Base-by-base conservation (phyloP, 2,329 filamentous ascomycete species). In the Hirsutella thompsonii region DNA sequence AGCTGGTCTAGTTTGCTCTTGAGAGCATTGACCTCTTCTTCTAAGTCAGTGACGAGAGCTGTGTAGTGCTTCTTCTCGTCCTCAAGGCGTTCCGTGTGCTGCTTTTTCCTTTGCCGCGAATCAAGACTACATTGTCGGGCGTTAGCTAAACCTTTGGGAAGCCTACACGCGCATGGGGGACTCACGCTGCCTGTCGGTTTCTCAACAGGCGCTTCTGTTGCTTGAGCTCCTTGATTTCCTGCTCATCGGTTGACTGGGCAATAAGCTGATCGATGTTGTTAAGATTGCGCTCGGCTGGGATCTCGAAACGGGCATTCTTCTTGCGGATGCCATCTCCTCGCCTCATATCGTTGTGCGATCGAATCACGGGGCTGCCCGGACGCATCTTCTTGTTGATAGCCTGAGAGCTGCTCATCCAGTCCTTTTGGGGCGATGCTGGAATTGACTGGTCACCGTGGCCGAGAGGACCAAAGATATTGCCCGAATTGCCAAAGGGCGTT, bases 241-340 rank as follows among this genome's bases (percentile, higher is more conserved):
- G 80, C 55, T 96, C 90, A 60, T 93, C 83, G 42, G 78, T 87
- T 29, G 87, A 90, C 63, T 86, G 80, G 40, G 81, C 74, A 62
- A 98, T 96, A 56, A 96, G 73, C 46, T 86, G 75, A 61, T 98
- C 92, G 63, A 98, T 96, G 66, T 93, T 96, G 69, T 76, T 81
- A 52, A 98, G 76, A 55, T 89, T 96, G 47, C 89, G 79, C 66
- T 95, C 92, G 36, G 85, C 80, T 9, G 92, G 92, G 51, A 98
- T 98, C 56, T 96, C 90, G 63, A 96, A 95, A 51, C 90, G 83
- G 49, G 89, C 88, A 57, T 96, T 98, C 82, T 96, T 96, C 79
- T 98, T 98, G 55, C 92, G 79, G 62, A 96, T 93, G 46, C 92
- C 87, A 52, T 93, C 88, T 42, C 86, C 79, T 51, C 85, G 76